phyloP scores from a whole-genome alignment of 495 filamentous ascomycete genomes.

The Tuber magnatum region DNA sequence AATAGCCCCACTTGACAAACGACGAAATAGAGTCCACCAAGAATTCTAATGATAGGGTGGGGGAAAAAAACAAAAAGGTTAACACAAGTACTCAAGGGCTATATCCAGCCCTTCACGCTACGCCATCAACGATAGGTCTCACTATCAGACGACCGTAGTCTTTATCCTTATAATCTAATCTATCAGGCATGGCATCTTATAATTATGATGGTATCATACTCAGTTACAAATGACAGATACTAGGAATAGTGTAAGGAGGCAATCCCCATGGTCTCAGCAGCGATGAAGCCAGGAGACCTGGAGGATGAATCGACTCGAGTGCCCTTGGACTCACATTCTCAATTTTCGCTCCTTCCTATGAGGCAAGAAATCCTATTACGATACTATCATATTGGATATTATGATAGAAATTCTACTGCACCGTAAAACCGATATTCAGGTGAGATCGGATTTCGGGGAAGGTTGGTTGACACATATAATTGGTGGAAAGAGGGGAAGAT shows the following conservation, averaged over 20 bases:
- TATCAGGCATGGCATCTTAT: background rate
- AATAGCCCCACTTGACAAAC: no score
- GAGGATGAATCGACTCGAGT: no score
- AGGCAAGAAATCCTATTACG: background rate
- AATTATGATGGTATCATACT: background rate
- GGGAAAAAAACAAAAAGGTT: background rate
- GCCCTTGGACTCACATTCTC: background rate
- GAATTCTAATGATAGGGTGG: background rate
- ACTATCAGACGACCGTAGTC: background rate
- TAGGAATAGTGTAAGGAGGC: background rate
- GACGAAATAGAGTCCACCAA: background rate
- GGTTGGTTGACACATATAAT: background rate
- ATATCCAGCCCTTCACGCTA: background rate
- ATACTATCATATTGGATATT: background rate
- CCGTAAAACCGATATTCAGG: background rate
- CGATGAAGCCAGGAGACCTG: background rate
- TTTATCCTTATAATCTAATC: background rate
- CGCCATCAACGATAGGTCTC: background rate
- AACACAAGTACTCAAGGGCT: background rate
- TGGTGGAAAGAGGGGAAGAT: background rate
- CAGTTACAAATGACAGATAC: background rate
- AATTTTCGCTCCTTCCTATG: background rate
- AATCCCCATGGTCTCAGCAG: background rate
- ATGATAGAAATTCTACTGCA: no score
- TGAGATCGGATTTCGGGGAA: background rate